These are phyloP conservation scores for Termitomyces sp. DNA, from an alignment of 768 basidiomycete species.

Conservation along the genomic window DNA sequence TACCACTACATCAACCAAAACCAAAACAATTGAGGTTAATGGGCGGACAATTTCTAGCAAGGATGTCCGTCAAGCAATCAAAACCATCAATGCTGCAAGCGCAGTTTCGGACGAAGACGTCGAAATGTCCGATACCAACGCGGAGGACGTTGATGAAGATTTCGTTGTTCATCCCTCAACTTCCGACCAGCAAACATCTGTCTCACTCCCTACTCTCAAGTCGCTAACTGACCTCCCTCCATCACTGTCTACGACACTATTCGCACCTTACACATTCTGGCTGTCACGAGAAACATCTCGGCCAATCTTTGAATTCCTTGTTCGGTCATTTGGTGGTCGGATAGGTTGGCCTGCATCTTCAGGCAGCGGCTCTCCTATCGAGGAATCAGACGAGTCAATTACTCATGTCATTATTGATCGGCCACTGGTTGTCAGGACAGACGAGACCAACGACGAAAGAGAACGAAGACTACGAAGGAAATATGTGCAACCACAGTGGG, in stretches of 20 bases:
- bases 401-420: conserved; percentile 97
- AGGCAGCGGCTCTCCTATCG: conserved; percentile 78
- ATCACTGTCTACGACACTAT: conserved; percentile 60
- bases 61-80: conserved; percentile 63
- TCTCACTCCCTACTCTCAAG: conserved; percentile 66
- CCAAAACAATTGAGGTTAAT: conserved; percentile 46
- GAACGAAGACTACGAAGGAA: conserved; percentile 69
- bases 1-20: conserved; percentile 43
- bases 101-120: conserved; percentile 33
- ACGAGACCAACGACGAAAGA: conserved; percentile 57
- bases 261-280: conserved; percentile 87
- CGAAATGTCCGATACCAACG: conserved; percentile 35
- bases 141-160: conserved; percentile 54
- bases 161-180: conserved; percentile 63
- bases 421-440: conserved; percentile 51
- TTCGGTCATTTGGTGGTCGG: conserved; percentile 88
- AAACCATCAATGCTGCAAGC: conserved; percentile 39
- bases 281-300: conserved; percentile 92
- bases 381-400: conserved; percentile 77
- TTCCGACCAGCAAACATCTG: conserved; percentile 41
- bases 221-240: conserved; percentile 61
- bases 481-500: conserved; percentile 97
- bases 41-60: conserved; percentile 47
- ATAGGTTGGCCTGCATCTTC: conserved; percentile 87
- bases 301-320: conserved; percentile 89